Conservation (phyloP, 306 rosid genomes). For the Vigna angularis region DNA sequence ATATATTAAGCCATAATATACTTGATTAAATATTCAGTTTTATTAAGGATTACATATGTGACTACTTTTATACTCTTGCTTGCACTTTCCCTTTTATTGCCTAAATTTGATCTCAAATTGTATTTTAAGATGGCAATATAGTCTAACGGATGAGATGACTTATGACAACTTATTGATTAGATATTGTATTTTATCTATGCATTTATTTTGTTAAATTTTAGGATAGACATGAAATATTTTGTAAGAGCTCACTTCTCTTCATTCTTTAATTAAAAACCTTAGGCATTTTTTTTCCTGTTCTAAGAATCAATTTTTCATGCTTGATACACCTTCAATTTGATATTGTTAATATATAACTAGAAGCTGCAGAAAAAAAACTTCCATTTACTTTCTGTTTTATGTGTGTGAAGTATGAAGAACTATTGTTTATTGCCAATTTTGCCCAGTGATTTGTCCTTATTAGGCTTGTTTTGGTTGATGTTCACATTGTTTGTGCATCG, state of each 20-base stretch:
- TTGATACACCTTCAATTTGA: conserved; percentile 18
- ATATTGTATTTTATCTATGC: not conserved
- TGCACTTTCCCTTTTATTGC: not conserved
- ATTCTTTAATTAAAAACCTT: not conserved
- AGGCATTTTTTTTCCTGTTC: not conserved
- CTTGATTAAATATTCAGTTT: not conserved
- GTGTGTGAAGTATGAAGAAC: conserved; percentile 2
- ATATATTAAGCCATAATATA: not conserved
- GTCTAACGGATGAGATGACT: no score
- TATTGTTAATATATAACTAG: not conserved
- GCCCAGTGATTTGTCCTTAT: not conserved
- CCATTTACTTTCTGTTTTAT: not conserved
- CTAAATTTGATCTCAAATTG: not conserved
- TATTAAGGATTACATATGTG: not conserved
- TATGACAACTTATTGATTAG: no score
- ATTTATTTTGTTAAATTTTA: not conserved
- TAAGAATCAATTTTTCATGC: conserved; percentile 10
- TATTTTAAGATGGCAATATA: not conserved
- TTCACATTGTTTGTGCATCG: conserved; percentile 21
- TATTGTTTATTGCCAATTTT: not conserved
- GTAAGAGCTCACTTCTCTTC: not conserved
- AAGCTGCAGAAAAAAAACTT: not conserved
- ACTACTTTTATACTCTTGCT: not conserved
- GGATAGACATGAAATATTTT: not conserved
- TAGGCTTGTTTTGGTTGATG: conserved; percentile 10